Percentiles rank a stretch among this genome's conserved stretches.
Conservation (phyloP, 768 basidiomycete genomes). For the Trichaptum fuscoviolaceum region DNA sequence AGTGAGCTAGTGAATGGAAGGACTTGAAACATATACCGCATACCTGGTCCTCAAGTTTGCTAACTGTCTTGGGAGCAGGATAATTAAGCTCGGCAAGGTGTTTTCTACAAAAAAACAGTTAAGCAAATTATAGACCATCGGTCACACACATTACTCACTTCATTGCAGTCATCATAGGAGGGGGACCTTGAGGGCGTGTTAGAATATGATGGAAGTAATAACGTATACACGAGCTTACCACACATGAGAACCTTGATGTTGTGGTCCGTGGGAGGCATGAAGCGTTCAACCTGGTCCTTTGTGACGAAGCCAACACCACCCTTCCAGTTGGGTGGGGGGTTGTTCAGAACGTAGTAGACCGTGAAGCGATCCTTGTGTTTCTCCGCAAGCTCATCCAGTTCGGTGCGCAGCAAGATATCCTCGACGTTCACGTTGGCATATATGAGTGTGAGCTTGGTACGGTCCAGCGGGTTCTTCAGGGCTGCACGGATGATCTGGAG, state of each 20-base stretch:
- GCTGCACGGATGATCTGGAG: conserved; percentile 95
- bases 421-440: conserved; percentile 94
- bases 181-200: conserved; percentile 42
- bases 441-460: conserved; percentile 78
- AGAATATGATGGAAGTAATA: not conserved
- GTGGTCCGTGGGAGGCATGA: conserved; percentile 60
- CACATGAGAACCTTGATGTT: conserved; percentile 86
- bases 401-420: conserved; percentile 87
- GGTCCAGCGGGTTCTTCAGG: conserved; percentile 83
- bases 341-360: conserved; percentile 91
- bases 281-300: conserved; percentile 82
- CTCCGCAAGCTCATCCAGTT: conserved; percentile 74
- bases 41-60: conserved; percentile 90
- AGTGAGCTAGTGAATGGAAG: conserved; percentile 14
- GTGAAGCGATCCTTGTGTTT: conserved; percentile 65
- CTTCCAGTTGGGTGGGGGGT: conserved; percentile 81
- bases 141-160: conserved; percentile 40
- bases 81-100: conserved; percentile 85
- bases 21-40: conserved; percentile 2
- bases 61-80: conserved; percentile 81
- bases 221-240: conserved; percentile 38
- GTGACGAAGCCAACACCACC: conserved; percentile 91
- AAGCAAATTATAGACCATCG: not conserved
- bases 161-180: conserved; percentile 76
- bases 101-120: conserved; percentile 46